These are phyloP conservation scores for Apium graveolens DNA, from an alignment of 129 eudicot species.

Conservation along the genomic window DNA sequence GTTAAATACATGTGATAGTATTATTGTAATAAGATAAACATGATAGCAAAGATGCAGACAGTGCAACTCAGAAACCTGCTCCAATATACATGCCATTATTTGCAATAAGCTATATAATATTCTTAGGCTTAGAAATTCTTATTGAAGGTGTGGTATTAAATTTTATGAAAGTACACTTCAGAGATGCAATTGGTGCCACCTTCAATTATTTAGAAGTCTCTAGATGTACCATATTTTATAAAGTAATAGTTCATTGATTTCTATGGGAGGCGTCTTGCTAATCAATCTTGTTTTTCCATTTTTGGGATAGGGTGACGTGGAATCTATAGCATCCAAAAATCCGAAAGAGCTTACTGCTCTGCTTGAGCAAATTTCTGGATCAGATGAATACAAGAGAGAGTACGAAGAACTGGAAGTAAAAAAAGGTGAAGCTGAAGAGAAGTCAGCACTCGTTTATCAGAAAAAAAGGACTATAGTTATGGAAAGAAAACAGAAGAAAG, in stretches of 20 bases:
- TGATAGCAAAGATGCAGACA: not conserved
- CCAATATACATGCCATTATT: not conserved
- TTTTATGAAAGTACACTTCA: not conserved
- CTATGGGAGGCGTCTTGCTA: not conserved
- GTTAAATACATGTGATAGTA: not conserved
- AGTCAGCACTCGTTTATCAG: slow-evolving; percentile 78
- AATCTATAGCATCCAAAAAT: slow-evolving; percentile 94
- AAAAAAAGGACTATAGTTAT: slow-evolving; percentile 70
- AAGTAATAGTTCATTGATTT: not conserved
- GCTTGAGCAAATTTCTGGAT: slow-evolving; percentile 95
- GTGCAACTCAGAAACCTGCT: not conserved
- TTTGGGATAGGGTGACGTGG: slow-evolving; percentile 87
- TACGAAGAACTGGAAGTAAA: slow-evolving; percentile 84
- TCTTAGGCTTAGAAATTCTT: not conserved
- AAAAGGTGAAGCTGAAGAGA: slow-evolving; percentile 87
- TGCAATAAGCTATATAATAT: not conserved
- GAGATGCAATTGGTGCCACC: not conserved
- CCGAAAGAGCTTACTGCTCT: slow-evolving; percentile 92
- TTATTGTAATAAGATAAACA: not conserved
- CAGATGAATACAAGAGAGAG: slow-evolving; percentile 75
- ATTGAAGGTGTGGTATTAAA: not conserved
- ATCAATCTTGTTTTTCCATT: not conserved
- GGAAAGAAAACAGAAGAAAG: slow-evolving; percentile 95
- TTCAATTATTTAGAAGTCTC: not conserved
- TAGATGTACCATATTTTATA: not conserved